phyloP scores from a whole-genome alignment of 2,329 filamentous ascomycete species.

The Coleophoma eucalyptorum region DNA sequence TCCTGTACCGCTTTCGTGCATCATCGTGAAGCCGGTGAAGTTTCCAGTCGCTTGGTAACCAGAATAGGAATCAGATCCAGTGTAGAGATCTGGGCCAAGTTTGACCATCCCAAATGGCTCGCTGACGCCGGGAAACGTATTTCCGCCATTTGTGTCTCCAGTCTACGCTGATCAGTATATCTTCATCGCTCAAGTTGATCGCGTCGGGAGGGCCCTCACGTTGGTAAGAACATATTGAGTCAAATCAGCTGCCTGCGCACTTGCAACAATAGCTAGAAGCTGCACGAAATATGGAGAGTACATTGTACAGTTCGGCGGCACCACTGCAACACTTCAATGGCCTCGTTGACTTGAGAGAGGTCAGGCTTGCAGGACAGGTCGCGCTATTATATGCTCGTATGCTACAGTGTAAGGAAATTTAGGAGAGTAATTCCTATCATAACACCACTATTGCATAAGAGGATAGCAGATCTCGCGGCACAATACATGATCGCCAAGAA shows the following conservation, averaged over 20 bases:
- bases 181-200: too few species aligned
- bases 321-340: too few species aligned
- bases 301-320: too few species aligned
- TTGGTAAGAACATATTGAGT: background rate
- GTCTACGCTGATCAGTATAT: slow-evolving; percentile 1
- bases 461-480: too few species aligned
- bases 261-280: background rate
- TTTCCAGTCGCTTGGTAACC: slow-evolving; percentile 47
- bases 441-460: too few species aligned
- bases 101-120: slow-evolving; percentile 42
- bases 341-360: too few species aligned
- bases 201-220: background rate
- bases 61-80: slow-evolving; percentile 47
- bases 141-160: slow-evolving; percentile 38
- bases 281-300: too few species aligned
- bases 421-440: too few species aligned
- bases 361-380: too few species aligned
- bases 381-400: too few species aligned
- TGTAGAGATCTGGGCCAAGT: slow-evolving; percentile 37
- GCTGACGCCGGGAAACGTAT: slow-evolving; percentile 39
- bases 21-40: slow-evolving; percentile 58
- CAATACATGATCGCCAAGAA: too few species aligned
- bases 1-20: slow-evolving; percentile 65
- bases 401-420: too few species aligned
- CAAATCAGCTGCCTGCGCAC: background rate